Conservation (phyloP, 139 green algal genomes). For the Micromonas commoda region DNA sequence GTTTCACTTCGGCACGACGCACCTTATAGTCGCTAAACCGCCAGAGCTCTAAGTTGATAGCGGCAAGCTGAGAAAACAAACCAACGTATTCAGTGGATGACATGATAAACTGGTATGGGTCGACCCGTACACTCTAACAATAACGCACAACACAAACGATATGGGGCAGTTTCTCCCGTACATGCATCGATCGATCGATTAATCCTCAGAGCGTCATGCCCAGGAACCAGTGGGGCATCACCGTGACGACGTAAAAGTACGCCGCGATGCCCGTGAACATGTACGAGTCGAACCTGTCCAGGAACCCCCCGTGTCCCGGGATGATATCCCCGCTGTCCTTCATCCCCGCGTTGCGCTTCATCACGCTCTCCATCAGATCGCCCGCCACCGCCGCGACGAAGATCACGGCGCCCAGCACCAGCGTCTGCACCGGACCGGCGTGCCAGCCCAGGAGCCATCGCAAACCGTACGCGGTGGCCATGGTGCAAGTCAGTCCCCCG, state of each 20-base stretch:
- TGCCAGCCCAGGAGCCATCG: conserved; percentile 28
- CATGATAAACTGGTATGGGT: too few species aligned
- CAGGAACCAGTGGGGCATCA: neutral
- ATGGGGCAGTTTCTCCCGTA: too few species aligned
- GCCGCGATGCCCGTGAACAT: conserved; percentile 88
- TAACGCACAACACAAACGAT: neutral
- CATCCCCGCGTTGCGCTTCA: conserved; percentile 94
- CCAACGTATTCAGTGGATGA: too few species aligned
- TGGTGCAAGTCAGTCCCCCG: conserved; percentile 23
- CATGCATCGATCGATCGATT: too few species aligned
- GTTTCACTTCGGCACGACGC: conserved; percentile 72
- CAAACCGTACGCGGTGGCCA: conserved; percentile 22
- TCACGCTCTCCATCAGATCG: conserved; percentile 94
- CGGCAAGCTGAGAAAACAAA: neutral
- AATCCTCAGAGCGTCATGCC: neutral
- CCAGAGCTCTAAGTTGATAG: neutral
- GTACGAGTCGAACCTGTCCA: conserved; percentile 94
- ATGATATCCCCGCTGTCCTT: conserved; percentile 86
- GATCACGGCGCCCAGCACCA: conserved; percentile 1
- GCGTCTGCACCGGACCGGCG: neutral
- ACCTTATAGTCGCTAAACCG: conserved; percentile 45
- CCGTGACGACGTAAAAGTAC: conserved; percentile 45
- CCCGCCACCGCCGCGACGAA: conserved; percentile 67
- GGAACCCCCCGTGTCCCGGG: conserved; percentile 89
- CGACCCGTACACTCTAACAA: too few species aligned